Percentiles rank a stretch among this genome's conserved stretches.
phyloP scores from a whole-genome alignment of 2,329 filamentous ascomycete genomes.

The Ploettnerulaceae sp. region DNA sequence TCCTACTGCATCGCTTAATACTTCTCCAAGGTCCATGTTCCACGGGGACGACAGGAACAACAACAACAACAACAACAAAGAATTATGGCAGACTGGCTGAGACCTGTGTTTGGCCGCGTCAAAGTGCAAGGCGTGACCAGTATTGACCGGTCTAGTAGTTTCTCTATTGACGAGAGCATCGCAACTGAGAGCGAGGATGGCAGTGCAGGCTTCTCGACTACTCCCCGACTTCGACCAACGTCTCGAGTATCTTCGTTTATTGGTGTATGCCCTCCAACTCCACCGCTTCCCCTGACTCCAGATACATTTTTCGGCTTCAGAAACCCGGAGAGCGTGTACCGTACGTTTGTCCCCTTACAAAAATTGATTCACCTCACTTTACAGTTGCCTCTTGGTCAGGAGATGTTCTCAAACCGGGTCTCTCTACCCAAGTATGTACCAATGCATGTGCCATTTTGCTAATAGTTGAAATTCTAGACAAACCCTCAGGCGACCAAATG shows the following conservation, averaged over 20 bases:
- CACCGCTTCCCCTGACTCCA: constrained; percentile 8
- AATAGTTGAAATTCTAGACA: constrained; percentile 13
- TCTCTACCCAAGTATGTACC: too few relatives aligned
- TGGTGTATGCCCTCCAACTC: constrained; percentile 18
- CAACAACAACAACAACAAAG: constrained; percentile 1
- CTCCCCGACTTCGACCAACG: constrained; percentile 16
- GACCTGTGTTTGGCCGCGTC: constrained; percentile 26
- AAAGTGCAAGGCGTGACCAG: constrained; percentile 18
- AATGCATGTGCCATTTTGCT: too few relatives aligned
- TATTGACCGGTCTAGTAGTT: constrained; percentile 10
- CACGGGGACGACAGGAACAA: too few relatives aligned
- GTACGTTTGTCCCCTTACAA: neutral
- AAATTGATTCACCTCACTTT: neutral
- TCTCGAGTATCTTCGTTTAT: constrained; percentile 30
- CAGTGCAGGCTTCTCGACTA: neutral
- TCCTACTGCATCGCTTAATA: too few relatives aligned
- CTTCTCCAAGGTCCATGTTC: too few relatives aligned
- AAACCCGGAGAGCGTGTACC: constrained; percentile 26
- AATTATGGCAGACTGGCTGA: constrained; percentile 30
- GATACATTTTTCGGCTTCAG: constrained; percentile 23
- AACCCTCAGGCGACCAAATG: constrained; percentile 31
- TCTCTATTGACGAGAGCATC: constrained; percentile 15
- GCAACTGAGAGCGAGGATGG: constrained; percentile 19
- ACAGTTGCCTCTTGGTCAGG: too few relatives aligned
- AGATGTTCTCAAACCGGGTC: too few relatives aligned